Base-by-base conservation (phyloP, 2,329 filamentous ascomycete species). In the Phyllosticta citrichinensis region DNA sequence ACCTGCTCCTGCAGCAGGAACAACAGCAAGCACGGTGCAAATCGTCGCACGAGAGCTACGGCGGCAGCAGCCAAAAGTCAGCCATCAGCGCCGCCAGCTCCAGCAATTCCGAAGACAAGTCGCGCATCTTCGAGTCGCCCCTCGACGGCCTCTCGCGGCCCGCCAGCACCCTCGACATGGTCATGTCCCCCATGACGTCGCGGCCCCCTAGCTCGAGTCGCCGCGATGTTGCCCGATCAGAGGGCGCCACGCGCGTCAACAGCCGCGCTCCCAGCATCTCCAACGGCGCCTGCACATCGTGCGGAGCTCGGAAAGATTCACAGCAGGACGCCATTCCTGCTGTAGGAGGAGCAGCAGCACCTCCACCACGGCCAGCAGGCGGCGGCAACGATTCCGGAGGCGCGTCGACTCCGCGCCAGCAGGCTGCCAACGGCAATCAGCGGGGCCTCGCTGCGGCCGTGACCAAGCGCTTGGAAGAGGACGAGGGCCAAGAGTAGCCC, bases 181-280 rank as follows among this genome's bases (percentile, higher is more conserved):
- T 57, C 17, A 20, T 40, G 19, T 57, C 55, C 10, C 59, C 59
- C 12, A 50, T 35, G 11, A 27, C 17, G 8, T 61, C 59, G 10
- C 55, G 59, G 22, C 59, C 59, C 20, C 55, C 55, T 6, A 57
- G 47, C n/a, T 47, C 55, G 19, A 40, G 11, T 12, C 55, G 50
- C 40, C 50, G 17, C 24, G 40, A 19, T 11, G 22, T 52, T 25
- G 25, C 50, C 40, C 55, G 33, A 11, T 61, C 59, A 30, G 59
- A 61, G 22, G 59, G 59, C 24, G 55, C 50, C 56, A 70, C 70
- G 0, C 63, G 70, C 11, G 65, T 68, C 5, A 71, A 65, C 51
- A 56, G 53, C 27, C 19, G 53, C 47, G 57, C 52, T 5, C 54
- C 54, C 57, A 71, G 69, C 62, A 64, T 72, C 56, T 50, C 57